Conservation (phyloP, 78 protist species). For the Polysphondylium violaceum region DNA sequence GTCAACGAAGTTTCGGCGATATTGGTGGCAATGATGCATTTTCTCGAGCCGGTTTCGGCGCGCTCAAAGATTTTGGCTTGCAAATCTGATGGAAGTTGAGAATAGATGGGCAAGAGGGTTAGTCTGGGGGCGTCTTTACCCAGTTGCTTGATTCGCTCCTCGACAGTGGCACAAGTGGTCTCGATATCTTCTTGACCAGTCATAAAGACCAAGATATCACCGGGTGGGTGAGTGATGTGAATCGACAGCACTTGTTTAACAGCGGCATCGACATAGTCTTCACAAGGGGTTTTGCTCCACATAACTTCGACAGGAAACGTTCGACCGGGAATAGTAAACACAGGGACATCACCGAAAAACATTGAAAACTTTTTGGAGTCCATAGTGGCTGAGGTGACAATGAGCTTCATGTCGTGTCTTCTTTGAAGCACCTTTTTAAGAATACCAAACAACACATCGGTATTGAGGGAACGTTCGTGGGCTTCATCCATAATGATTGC, state of each 20-base stretch:
- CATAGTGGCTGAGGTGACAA: constrained; percentile 99
- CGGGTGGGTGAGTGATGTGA: constrained; percentile 87
- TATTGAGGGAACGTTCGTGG: constrained; percentile 98
- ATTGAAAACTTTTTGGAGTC: constrained; percentile 95
- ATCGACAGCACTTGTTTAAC: constrained; percentile 92
- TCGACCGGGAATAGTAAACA: constrained; percentile 96
- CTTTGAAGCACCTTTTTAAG: constrained; percentile 80
- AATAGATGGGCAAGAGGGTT: constrained; percentile 95
- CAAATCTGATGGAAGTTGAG: constrained; percentile 96
- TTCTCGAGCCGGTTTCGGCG: constrained; percentile 87
- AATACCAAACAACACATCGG: constrained; percentile 97
- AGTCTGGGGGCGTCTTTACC: constrained; percentile 82
- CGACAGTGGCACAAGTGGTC: constrained; percentile 87
- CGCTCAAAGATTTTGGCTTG: constrained; percentile 96
- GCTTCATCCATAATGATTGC: constrained; percentile 99
- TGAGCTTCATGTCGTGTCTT: constrained; percentile 96
- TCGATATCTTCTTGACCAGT: constrained; percentile 99
- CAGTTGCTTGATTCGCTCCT: constrained; percentile 82
- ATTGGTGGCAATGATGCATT: constrained; percentile 97
- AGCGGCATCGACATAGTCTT: constrained; percentile 96
- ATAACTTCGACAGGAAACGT: constrained; percentile 97
- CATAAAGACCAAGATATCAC: constrained; percentile 99
- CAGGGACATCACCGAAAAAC: constrained; percentile 96
- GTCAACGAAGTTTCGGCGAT: constrained; percentile 98
- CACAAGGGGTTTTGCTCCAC: constrained; percentile 82